These are phyloP conservation scores for Corynespora cassiicola DNA, from an alignment of 2,329 filamentous ascomycete species.

Conservation along the genomic window DNA sequence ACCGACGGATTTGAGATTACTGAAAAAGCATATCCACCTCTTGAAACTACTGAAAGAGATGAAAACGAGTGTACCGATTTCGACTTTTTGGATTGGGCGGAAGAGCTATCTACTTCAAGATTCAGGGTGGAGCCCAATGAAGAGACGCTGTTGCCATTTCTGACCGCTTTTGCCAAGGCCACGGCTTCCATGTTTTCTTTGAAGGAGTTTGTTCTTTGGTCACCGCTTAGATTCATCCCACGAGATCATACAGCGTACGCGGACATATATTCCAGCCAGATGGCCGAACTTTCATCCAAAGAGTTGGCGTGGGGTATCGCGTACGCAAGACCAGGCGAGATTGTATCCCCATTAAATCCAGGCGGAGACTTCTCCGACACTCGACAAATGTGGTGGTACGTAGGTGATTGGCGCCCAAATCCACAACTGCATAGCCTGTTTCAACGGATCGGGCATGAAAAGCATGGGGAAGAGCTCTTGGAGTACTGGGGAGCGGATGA, in stretches of 20 bases:
- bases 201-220: slow-evolving; percentile 9
- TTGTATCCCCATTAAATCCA: too few species aligned
- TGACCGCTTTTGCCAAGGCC: slow-evolving; percentile 24
- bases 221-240: slow-evolving; percentile 6
- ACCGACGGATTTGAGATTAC: slow-evolving; percentile 10
- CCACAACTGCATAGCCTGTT: too few species aligned
- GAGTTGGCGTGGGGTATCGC: slow-evolving; percentile 13
- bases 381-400: slow-evolving; percentile 13
- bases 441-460: too few species aligned
- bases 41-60: slow-evolving; percentile 8
- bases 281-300: too few species aligned
- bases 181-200: slow-evolving; percentile 15
- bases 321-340: slow-evolving; percentile 5
- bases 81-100: too few species aligned
- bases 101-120: not conserved
- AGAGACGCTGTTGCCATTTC: slow-evolving; percentile 18
- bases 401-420: too few species aligned
- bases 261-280: too few species aligned
- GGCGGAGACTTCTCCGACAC: not conserved
- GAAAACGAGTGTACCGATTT: slow-evolving; percentile 3
- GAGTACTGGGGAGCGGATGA: too few species aligned
- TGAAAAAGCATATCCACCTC: slow-evolving; percentile 12
- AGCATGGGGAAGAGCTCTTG: too few species aligned
- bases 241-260: not conserved
- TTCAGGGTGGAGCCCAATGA: slow-evolving; percentile 19